Conservation (phyloP, 352 stramenopile genomes). For the Phytophthora megakarya region DNA sequence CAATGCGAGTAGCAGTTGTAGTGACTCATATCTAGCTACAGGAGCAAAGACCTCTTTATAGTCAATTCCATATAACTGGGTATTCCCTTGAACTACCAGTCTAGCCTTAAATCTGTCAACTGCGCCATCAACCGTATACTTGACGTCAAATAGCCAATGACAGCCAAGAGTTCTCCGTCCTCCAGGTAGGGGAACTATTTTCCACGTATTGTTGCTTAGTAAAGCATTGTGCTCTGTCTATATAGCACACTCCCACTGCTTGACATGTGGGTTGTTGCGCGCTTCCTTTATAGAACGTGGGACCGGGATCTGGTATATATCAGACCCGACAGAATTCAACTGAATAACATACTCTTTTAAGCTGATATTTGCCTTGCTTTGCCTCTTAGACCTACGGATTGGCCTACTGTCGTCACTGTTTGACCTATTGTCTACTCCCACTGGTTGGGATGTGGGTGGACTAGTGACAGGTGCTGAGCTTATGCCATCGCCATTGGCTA, state of each 20-base stretch:
- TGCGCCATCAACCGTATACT: too few species aligned
- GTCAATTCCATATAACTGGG: conserved; percentile 15
- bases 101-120: too few species aligned
- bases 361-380: neutral
- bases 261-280: neutral
- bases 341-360: neutral
- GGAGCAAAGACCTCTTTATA: conserved; percentile 9
- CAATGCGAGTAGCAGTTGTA: neutral
- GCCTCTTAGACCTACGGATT: neutral
- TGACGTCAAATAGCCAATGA: conserved; percentile 4
- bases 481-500: too few species aligned
- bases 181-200: neutral
- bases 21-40: conserved; percentile 11
- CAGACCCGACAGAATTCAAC: neutral
- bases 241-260: conserved; percentile 14
- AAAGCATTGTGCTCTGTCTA: conserved; percentile 3
- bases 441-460: too few species aligned
- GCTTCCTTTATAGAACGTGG: conserved; percentile 10
- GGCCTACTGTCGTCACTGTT: neutral
- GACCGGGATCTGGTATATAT: neutral
- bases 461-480: too few species aligned
- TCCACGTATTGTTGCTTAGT: neutral
- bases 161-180: neutral
- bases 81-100: neutral
- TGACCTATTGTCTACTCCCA: neutral